Base-by-base conservation (phyloP, 768 basidiomycete species). In the Udeniomyces megalosporus region DNA sequence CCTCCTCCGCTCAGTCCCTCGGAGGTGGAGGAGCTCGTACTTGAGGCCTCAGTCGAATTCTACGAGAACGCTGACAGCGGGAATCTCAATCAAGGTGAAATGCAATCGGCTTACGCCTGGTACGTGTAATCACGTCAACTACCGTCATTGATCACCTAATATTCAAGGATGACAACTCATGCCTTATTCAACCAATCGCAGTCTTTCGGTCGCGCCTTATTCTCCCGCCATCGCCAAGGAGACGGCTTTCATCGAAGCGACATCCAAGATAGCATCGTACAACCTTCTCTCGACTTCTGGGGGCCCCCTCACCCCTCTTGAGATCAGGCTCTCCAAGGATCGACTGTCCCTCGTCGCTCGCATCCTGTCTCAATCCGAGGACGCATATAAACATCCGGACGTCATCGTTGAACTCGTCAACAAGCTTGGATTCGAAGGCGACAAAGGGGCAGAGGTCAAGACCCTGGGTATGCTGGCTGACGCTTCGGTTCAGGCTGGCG, bases 41-140 rank as follows among this genome's bases (percentile, higher is more conserved):
- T 99, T 22, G 72, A 81, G 1, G 82, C 82, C 47, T 89, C 88
- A 3, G 80, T 82, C 51, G 95, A 97, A 75, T 82, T 95, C 65
- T 99, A 97, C 73, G 90, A 96, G 71, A 96, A 96, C 68, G 86
- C 95, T 2, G 83, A 79, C 66, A 85, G 83, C 0, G 95, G 90
- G 5, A 99, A 96, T 69, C 84, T 90, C 71, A 87, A 88, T 67
- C 78, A 80, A 42, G 92, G 93, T 4, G 89, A 93, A 56, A 96
- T 99, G 92, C 93, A 90, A 72, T 77, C 89, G 53, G 95, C 95
- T 1, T 92, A 92, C 73, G 88, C 93, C 61, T 97, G 95, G 93
- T 95, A 72, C 65, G 77, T 67, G 2, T 10, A 56, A 28, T 69
- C 47, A 35, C 28, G 24, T 48, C 67, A 50, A 12, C 11, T 22